Conservation (phyloP, 768 basidiomycete species). For the Punctularia strigosozonata region DNA sequence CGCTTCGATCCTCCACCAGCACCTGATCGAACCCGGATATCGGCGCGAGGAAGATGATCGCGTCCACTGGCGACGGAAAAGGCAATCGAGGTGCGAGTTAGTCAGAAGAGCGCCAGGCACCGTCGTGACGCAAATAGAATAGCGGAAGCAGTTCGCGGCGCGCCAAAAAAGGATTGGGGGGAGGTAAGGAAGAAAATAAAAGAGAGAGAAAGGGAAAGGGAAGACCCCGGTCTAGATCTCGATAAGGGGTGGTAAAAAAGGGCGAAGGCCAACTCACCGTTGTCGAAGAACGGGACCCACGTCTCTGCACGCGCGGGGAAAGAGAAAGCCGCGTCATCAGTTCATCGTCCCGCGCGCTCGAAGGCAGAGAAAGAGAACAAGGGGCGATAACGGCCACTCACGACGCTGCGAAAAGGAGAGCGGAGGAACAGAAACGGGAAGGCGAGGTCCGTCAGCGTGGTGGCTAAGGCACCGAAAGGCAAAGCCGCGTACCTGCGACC, state of each 20-base stretch:
- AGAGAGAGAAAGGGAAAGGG: too few species aligned
- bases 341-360: conserved; percentile 3
- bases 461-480: background rate
- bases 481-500: conserved; percentile 34
- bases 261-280: conserved; percentile 22
- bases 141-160: too few species aligned
- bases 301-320: conserved; percentile 27
- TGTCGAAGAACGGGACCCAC: conserved; percentile 47
- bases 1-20: conserved; percentile 36
- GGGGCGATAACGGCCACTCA: conserved; percentile 8
- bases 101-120: background rate
- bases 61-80: conserved; percentile 23
- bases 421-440: background rate
- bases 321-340: background rate
- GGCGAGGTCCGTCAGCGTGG: too few species aligned
- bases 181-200: too few species aligned
- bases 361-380: too few species aligned
- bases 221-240: too few species aligned
- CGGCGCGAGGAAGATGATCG: conserved; percentile 49
- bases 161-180: too few species aligned
- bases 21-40: conserved; percentile 48
- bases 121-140: too few species aligned
- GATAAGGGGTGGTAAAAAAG: background rate
- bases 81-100: too few species aligned
- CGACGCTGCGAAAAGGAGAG: conserved; percentile 7